Conservation (phyloP, 306 rosid genomes). For the Erythrophleum fordii region DNA sequence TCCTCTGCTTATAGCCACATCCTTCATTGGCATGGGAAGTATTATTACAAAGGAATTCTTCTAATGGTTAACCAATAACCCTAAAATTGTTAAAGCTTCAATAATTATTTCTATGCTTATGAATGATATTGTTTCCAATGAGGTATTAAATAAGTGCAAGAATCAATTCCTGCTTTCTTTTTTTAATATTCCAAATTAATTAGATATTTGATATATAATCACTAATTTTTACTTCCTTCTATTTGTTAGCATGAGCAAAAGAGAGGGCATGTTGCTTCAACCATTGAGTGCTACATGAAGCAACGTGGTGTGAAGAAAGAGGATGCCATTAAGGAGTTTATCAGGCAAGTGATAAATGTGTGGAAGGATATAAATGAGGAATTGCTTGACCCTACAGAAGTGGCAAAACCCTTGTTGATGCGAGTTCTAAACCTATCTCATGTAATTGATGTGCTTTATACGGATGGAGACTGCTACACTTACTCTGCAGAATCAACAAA, state of each 20-base stretch:
- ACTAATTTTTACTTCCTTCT: no score
- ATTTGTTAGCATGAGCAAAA: not conserved
- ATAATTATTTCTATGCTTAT: not conserved
- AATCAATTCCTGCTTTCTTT: not conserved
- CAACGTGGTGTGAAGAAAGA: conserved; percentile 18
- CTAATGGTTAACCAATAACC: conserved; percentile 22
- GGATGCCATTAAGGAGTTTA: not conserved
- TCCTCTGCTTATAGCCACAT: not conserved
- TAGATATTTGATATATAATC: no score
- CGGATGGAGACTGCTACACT: conserved; percentile 39
- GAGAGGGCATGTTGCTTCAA: not conserved
- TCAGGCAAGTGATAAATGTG: no score
- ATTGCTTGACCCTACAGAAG: not conserved
- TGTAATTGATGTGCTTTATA: conserved; percentile 36
- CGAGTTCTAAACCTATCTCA: conserved; percentile 36
- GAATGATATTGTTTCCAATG: not conserved
- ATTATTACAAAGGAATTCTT: conserved; percentile 22
- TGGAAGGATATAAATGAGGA: conserved; percentile 44
- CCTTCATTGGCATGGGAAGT: no score
- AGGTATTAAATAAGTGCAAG: not conserved
- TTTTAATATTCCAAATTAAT: no score
- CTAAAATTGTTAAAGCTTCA: not conserved
- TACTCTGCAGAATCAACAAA: not conserved
- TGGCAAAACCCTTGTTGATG: conserved; percentile 25
- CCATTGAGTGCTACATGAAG: conserved; percentile 30